A percentile compares a stretch with the other conserved stretches of the same genome.
These are phyloP conservation scores for Medicago ruthenica DNA, from an alignment of 306 rosid species.

Conservation along the genomic window DNA sequence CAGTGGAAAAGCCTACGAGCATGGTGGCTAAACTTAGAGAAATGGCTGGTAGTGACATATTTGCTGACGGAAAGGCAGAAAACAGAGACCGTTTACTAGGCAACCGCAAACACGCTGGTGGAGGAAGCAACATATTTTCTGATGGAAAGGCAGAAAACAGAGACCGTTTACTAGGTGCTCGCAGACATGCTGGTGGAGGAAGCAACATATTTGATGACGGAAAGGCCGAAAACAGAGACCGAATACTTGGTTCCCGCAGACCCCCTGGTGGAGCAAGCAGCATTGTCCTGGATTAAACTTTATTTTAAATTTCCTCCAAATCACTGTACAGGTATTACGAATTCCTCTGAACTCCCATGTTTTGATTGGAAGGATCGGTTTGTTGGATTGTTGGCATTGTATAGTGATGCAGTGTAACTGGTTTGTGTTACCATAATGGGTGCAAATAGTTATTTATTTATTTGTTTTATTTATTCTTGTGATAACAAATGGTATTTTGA, in stretches of 20 bases:
- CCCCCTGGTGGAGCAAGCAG: slow-evolving; percentile 88
- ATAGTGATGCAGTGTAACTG: slow-evolving; percentile 42
- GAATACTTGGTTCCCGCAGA: slow-evolving; percentile 72
- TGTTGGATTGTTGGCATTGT: slow-evolving; percentile 42
- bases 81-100: slow-evolving; percentile 70
- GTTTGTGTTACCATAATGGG: slow-evolving; percentile 8
- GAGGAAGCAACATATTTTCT: slow-evolving; percentile 65
- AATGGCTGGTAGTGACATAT: slow-evolving; percentile 87
- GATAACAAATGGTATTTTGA: neutral
- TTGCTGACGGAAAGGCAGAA: slow-evolving; percentile 80
- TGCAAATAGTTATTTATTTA: slow-evolving; percentile 33
- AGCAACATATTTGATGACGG: slow-evolving; percentile 83
- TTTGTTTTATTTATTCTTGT: neutral
- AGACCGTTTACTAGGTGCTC: slow-evolving; percentile 70
- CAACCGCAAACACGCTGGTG: slow-evolving; percentile 66
- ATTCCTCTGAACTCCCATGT: slow-evolving; percentile 39
- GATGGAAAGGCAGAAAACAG: slow-evolving; percentile 75
- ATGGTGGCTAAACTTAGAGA: slow-evolving; percentile 75
- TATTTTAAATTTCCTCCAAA: slow-evolving; percentile 1
- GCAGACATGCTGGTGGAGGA: slow-evolving; percentile 71
- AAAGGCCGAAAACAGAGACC: slow-evolving; percentile 66
- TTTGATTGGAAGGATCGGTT: slow-evolving; percentile 36
- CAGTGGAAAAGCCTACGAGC: slow-evolving; percentile 68
- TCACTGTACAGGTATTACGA: slow-evolving; percentile 25
- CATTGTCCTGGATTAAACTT: slow-evolving; percentile 67